Evolutionary conservation across 495 filamentous ascomycete genomes (phyloP).

Genomic region (Hypomontagnella monticulosa): DNA sequence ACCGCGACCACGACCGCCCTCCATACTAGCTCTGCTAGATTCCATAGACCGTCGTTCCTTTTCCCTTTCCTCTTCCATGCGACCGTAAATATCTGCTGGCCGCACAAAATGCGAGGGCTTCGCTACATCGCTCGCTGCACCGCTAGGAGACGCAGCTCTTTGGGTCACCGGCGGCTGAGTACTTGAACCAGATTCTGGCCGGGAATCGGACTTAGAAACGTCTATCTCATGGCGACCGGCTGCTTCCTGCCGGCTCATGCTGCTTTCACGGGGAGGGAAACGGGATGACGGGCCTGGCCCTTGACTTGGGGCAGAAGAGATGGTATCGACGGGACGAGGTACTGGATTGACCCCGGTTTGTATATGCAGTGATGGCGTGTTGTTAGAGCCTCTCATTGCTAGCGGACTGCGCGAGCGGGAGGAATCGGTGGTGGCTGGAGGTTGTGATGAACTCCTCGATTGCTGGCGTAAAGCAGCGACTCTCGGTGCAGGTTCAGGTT

Average conservation of each 20-base stretch:
- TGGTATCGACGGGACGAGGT: background rate
- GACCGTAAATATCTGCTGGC: constrained; percentile 82
- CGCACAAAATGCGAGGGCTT: constrained; percentile 72
- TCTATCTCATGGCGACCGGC: constrained; percentile 39
- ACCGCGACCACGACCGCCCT: constrained; percentile 43
- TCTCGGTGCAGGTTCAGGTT: constrained; percentile 49
- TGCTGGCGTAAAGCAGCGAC: constrained; percentile 34
- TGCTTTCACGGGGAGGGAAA: constrained; percentile 70
- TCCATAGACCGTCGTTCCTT: constrained; percentile 65
- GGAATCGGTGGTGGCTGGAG: constrained; percentile 12
- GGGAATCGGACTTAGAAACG: constrained; percentile 30
- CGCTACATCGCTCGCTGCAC: constrained; percentile 32
- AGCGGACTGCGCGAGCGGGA: constrained; percentile 14
- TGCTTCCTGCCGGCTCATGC: constrained; percentile 59
- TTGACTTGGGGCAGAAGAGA: constrained; percentile 31
- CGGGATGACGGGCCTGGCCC: constrained; percentile 42
- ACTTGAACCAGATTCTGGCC: constrained; percentile 37
- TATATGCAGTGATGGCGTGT: constrained; percentile 36
- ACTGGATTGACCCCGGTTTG: constrained; percentile 27
- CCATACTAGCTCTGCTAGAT: constrained; percentile 58
- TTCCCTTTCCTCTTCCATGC: constrained; percentile 73
- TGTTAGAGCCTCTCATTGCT: constrained; percentile 21
- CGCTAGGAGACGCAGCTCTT: constrained; percentile 50
- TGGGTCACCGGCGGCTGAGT: constrained; percentile 46
- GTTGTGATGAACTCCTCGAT: constrained; percentile 39